A percentile compares a stretch with the other conserved stretches of the same genome.
Conservation (phyloP, 2,329 filamentous ascomycete genomes). For the Cercospora sp. region DNA sequence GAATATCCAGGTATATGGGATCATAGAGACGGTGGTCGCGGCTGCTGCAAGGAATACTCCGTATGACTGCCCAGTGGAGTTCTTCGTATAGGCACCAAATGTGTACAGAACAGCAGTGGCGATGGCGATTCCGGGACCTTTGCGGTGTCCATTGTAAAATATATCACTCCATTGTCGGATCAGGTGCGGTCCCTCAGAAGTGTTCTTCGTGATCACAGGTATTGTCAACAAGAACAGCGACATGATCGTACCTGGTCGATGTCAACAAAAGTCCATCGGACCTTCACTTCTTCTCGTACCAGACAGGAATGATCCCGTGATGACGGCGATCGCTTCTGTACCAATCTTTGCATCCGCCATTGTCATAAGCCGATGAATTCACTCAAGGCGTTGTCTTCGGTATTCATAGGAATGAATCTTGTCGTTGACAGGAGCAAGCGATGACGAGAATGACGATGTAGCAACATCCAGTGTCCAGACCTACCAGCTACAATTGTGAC, state of each 20-base stretch:
- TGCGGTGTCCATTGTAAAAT: not conserved
- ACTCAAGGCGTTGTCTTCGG: not conserved
- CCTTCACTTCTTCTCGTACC: not conserved
- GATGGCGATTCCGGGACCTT: not conserved
- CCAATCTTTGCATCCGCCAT: not conserved
- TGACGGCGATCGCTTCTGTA: not conserved
- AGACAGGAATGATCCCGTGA: not conserved
- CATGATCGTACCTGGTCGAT: not conserved
- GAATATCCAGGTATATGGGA: not conserved
- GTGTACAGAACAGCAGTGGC: not conserved
- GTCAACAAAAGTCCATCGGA: not conserved
- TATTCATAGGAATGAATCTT: not conserved
- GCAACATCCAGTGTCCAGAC: not conserved
- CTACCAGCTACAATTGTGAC: not conserved
- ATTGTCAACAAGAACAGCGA: not conserved
- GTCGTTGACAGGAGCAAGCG: not conserved
- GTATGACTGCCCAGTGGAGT: not conserved
- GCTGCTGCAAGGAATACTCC: not conserved
- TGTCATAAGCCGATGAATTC: not conserved
- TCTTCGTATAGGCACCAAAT: not conserved
- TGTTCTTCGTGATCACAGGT: not conserved
- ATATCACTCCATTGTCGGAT: not conserved
- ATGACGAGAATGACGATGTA: not conserved
- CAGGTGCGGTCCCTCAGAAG: not conserved
- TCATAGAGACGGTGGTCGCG: not conserved